These are phyloP conservation scores for Aspergillus chevalieri DNA, from an alignment of 2,329 filamentous ascomycete genomes.

Conservation along the genomic window DNA sequence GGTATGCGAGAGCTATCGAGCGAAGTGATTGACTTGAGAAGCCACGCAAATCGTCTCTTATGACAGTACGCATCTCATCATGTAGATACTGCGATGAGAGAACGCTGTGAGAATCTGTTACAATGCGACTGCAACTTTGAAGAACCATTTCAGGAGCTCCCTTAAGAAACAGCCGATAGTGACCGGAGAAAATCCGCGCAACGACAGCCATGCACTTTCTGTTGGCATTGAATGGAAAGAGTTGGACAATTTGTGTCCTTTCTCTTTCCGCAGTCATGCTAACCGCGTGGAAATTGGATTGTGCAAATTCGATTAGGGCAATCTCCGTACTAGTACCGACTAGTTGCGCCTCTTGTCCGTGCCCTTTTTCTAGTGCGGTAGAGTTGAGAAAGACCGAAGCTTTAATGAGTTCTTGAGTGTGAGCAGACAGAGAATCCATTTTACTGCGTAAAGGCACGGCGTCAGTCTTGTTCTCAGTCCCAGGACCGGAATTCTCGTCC, in stretches of 20 bases:
- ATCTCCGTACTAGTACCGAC: constrained; percentile 75
- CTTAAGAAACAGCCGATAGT: constrained; percentile 53
- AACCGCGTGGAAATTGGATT: constrained; percentile 59
- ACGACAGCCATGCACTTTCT: constrained; percentile 67
- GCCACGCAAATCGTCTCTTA: constrained; percentile 63
- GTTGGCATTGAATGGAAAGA: constrained; percentile 55
- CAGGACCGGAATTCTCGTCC: too few species aligned
- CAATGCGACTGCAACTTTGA: constrained; percentile 44
- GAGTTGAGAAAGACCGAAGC: constrained; percentile 64
- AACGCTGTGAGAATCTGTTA: constrained; percentile 50
- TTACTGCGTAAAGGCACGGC: constrained; percentile 30
- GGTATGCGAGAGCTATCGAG: constrained; percentile 77
- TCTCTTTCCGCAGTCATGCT: constrained; percentile 55
- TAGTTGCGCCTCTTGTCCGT: constrained; percentile 50
- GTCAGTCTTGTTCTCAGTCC: too few species aligned
- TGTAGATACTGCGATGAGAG: constrained; percentile 53
- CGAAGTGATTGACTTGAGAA: constrained; percentile 54
- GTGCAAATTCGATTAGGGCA: constrained; percentile 62
- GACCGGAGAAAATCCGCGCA: constrained; percentile 49
- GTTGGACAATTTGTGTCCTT: constrained; percentile 52
- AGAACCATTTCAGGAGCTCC: constrained; percentile 49
- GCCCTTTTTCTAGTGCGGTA: constrained; percentile 62
- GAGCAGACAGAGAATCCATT: constrained; percentile 43
- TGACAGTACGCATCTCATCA: constrained; percentile 61
- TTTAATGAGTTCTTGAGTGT: constrained; percentile 52